Evolutionary conservation across 176 grass and related monocot species (phyloP), one percentile per base, ranked within the genome.

Genomic region (Echinochloa phyllopogon): DNA sequence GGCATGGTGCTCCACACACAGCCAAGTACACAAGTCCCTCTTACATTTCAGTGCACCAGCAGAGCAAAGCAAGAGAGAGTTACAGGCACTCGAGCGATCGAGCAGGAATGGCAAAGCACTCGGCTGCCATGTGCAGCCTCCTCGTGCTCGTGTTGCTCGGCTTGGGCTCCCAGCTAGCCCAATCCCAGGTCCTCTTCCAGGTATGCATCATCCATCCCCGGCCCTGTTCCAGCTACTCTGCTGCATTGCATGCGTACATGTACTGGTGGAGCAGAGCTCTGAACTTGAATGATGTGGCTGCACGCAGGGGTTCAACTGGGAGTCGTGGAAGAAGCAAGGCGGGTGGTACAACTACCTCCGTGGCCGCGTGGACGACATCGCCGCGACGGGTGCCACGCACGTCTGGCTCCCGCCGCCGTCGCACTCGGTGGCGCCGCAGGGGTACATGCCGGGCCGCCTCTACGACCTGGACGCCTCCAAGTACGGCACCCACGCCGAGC

Each of bases 331-430:
- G 77, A 94, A 94, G 49, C 84, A 97, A 42, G 92, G 90, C 1
- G 90, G 95, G 3, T 94, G 89, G 90, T 97, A 97, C 64, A 92
- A 91, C 75, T 86, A 80, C 60, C 76, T 97, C 33, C 64, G 53
- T 38, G 80, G 69, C 0, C 90, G 23, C 11, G 88, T 91, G 2
- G 38, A 82, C 56, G 88, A 92, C 70, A 87, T 97, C 80, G 90
- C 90, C 63, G 84, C 58, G 0, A 39, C 95, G 11, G 84, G 95
- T 12, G 86, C 80, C n/a, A 97, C 95, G 2, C 92, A 86, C 67
- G 81, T 94, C 44, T 97, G 95, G 95, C 92, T 97, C 14, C 95
- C 95, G 23, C 95, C 92, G 10, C 92, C 95, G 1, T 88, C 90
- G 45, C 92, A 92, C 78, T 94, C 95, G 4, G 92, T 97, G 21